phyloP scores from a whole-genome alignment of 768 basidiomycete genomes.

The Hypsizygus marmoreus region DNA sequence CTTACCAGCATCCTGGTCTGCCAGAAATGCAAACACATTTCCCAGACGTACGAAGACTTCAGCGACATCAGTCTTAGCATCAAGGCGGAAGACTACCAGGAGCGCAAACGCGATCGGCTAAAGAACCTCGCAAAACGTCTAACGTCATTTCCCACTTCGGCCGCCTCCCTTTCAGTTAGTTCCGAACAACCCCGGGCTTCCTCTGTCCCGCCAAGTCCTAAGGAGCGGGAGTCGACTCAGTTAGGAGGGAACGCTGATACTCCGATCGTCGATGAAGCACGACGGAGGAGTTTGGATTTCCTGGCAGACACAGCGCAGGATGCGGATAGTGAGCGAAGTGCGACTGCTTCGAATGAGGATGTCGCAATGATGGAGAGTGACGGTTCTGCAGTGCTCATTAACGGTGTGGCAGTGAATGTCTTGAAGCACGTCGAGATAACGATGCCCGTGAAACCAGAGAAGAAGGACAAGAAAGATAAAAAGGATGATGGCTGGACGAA shows the following conservation, averaged over 20 bases:
- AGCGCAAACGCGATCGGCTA: constrained; percentile 76
- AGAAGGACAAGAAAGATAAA: constrained; percentile 36
- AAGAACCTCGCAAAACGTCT: constrained; percentile 73
- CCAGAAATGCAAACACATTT: constrained; percentile 91
- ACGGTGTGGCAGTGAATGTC: constrained; percentile 33
- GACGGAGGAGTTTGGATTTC: constrained; percentile 49
- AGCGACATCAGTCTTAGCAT: constrained; percentile 91
- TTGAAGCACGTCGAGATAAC: constrained; percentile 38
- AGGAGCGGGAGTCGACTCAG: constrained; percentile 23
- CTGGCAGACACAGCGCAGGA: constrained; percentile 20
- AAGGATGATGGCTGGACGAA: constrained; percentile 58
- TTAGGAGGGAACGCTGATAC: constrained; percentile 37
- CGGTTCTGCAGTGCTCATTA: constrained; percentile 24
- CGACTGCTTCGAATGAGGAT: constrained; percentile 16
- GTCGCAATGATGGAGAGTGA: constrained; percentile 27
- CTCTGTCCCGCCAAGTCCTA: constrained; percentile 54
- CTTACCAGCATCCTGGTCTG: constrained; percentile 92
- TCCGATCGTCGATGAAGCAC: constrained; percentile 35
- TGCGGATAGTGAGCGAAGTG: constrained; percentile 14
- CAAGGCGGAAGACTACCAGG: constrained; percentile 78
- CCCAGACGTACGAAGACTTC: constrained; percentile 92
- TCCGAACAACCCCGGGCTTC: constrained; percentile 50
- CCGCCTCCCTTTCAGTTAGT: constrained; percentile 10
- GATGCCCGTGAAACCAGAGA: constrained; percentile 33
- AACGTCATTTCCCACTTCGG: constrained; percentile 36